Base-by-base conservation (phyloP, 2,329 filamentous ascomycete genomes). In the Aspergillus terreus region DNA sequence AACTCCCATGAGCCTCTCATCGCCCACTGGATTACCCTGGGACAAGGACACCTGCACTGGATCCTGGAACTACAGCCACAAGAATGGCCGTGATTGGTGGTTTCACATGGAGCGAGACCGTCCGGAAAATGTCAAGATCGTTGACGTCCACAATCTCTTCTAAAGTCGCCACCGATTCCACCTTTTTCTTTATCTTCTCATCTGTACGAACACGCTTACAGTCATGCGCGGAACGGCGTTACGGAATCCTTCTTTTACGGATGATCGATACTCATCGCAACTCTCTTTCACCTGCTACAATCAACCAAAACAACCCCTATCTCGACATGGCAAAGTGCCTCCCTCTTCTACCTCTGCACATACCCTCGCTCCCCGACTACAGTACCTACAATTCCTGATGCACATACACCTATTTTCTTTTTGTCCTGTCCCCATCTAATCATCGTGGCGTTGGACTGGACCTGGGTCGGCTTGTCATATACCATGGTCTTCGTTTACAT, bases 91-190 rank as follows among this genome's bases (percentile, higher is more conserved):
- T 35, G 72, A 75, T 21, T 75, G 72, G 72, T 75, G 72, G 72
- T 71, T 68, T 51, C 72, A 75, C 52, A 67, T 73, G 60, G 72
- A 75, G 58, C 66, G 72, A 38, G 72, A 74, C 52, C 69, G 70
- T 33, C 66, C 67, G 11, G 58, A 60, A 30, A 64, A 63, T 33
- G 53, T 62, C 11, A 66, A 71, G 38, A 56, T 67, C 40, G 61
- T 71, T 47, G 62, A 67, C 32, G 50, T 65, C 25, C 65, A 65
- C 52, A 61, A 62, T 47, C 66, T 73, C 36, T 71, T 73, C 45
- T 72, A 57, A 64, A 46, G 30, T 6, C 12, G 7, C 21, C 17
- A 36, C 15, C 17, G 6, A 19, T 36, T 32, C 35, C 15, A 46
- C 6, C 14, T n/a, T 15, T 47, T 17, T 42, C 17, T 25, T 11